Evolutionary conservation across 2,329 filamentous ascomycete genomes (phyloP).

Genomic region (Phialophora tarda): DNA sequence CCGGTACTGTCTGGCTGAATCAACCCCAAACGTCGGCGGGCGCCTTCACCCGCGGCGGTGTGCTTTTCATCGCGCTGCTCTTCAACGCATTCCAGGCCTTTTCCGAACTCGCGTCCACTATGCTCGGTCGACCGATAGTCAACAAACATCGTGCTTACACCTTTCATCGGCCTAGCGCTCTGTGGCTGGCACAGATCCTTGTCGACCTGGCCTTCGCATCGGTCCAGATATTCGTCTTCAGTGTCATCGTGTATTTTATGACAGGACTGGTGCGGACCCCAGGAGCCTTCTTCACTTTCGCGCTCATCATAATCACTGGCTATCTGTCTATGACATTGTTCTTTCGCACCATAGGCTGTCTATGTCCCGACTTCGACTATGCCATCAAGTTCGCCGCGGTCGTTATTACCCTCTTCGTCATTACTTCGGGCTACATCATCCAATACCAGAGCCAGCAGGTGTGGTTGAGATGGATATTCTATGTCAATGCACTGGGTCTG

Average conservation of each 20-base stretch:
- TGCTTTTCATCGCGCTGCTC: slow-evolving; percentile 77
- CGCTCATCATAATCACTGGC: slow-evolving; percentile 70
- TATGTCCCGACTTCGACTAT: slow-evolving; percentile 81
- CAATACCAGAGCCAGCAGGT: slow-evolving; percentile 76
- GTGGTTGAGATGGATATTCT: slow-evolving; percentile 82
- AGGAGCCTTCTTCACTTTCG: slow-evolving; percentile 79
- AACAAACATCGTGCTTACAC: slow-evolving; percentile 85
- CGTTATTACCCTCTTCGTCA: slow-evolving; percentile 79
- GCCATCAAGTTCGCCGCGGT: slow-evolving; percentile 82
- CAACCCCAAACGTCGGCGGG: slow-evolving; percentile 68
- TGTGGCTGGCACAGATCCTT: slow-evolving; percentile 79
- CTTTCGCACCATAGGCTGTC: slow-evolving; percentile 74
- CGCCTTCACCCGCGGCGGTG: slow-evolving; percentile 80
- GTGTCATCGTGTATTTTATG: slow-evolving; percentile 81
- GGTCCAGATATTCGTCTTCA: slow-evolving; percentile 73
- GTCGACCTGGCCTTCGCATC: slow-evolving; percentile 72
- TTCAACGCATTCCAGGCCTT: slow-evolving; percentile 91
- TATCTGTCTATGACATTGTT: slow-evolving; percentile 78
- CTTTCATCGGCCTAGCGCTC: slow-evolving; percentile 78
- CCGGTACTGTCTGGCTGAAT: slow-evolving; percentile 79
- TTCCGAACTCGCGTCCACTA: slow-evolving; percentile 74
- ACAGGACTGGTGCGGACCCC: slow-evolving; percentile 70
- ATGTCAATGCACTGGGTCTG: slow-evolving; percentile 74
- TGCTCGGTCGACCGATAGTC: slow-evolving; percentile 76
- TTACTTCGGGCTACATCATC: slow-evolving; percentile 83